Evolutionary conservation across 495 filamentous ascomycete genomes (phyloP).

Genomic region (Cercophora scortea): DNA sequence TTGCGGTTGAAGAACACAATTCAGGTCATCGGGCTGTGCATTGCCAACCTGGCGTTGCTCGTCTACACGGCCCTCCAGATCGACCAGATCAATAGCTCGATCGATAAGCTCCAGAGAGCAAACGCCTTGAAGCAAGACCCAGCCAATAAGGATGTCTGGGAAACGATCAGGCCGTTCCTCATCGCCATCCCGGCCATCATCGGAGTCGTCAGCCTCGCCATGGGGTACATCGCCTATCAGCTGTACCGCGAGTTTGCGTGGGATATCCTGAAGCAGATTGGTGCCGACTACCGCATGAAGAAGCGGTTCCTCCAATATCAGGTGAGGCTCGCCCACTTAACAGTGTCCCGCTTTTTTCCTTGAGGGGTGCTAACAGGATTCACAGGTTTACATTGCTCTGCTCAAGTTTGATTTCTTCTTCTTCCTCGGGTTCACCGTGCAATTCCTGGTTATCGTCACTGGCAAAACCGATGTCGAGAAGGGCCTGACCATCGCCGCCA

Average conservation of each 20-base stretch:
- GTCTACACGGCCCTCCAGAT: constrained; percentile 90
- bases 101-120: constrained; percentile 35
- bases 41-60: constrained; percentile 84
- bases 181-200: constrained; percentile 83
- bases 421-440: constrained; percentile 96
- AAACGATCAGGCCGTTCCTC: constrained; percentile 60
- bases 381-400: constrained; percentile 90
- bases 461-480: constrained; percentile 64
- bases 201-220: constrained; percentile 59
- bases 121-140: constrained; percentile 29
- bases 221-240: constrained; percentile 80
- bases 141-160: constrained; percentile 49
- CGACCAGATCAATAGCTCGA: constrained; percentile 72
- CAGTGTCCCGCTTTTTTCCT: too few species aligned
- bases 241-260: constrained; percentile 98
- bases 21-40: constrained; percentile 90
- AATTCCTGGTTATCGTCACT: constrained; percentile 89
- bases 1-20: constrained; percentile 95
- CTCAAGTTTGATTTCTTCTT: constrained; percentile 99
- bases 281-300: constrained; percentile 94
- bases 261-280: constrained; percentile 99
- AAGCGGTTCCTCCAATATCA: constrained; percentile 93
- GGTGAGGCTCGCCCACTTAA: constrained; percentile 40
- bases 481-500: constrained; percentile 75
- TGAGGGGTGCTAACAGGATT: too few species aligned